Evolutionary conservation across 139 green algal species (phyloP).

Genomic region (Micractinium sp.): DNA sequence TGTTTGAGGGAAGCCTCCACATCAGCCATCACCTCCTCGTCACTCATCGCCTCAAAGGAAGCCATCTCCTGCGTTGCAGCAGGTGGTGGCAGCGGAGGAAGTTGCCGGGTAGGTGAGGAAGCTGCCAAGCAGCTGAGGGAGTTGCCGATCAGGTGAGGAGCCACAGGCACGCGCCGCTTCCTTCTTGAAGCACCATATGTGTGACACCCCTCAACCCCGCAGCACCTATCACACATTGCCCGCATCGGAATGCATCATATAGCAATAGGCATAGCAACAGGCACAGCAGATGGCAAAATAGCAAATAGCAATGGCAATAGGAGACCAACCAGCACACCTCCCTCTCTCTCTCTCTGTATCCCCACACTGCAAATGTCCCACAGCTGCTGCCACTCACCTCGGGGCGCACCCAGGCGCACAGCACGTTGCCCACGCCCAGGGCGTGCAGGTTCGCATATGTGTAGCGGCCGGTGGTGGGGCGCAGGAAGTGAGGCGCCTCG

Average conservation of each 20-base stretch:
- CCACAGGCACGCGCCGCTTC: too few relatives aligned
- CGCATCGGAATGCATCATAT: too few relatives aligned
- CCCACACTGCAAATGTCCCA: background rate
- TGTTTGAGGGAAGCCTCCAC: background rate
- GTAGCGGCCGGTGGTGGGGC: constrained; percentile 31
- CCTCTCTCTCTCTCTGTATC: background rate
- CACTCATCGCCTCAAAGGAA: constrained; percentile 34
- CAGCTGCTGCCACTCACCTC: background rate
- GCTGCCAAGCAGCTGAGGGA: background rate
- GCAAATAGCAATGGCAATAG: too few relatives aligned
- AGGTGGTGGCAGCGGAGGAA: background rate
- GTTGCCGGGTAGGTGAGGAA: background rate
- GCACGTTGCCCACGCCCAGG: constrained; percentile 37
- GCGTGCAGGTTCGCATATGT: constrained; percentile 47
- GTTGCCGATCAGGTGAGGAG: background rate
- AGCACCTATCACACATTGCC: too few relatives aligned
- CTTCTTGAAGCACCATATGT: too few relatives aligned
- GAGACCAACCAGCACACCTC: too few relatives aligned
- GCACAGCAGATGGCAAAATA: too few relatives aligned
- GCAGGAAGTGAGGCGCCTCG: constrained; percentile 39
- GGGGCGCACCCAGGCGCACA: constrained; percentile 47
- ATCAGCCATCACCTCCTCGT: constrained; percentile 30
- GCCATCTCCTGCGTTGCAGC: constrained; percentile 15
- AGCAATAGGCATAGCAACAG: too few relatives aligned
- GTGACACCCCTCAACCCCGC: too few relatives aligned